Evolutionary conservation across 805 yeast genomes (phyloP).

Genomic region (Candida quercuum): DNA sequence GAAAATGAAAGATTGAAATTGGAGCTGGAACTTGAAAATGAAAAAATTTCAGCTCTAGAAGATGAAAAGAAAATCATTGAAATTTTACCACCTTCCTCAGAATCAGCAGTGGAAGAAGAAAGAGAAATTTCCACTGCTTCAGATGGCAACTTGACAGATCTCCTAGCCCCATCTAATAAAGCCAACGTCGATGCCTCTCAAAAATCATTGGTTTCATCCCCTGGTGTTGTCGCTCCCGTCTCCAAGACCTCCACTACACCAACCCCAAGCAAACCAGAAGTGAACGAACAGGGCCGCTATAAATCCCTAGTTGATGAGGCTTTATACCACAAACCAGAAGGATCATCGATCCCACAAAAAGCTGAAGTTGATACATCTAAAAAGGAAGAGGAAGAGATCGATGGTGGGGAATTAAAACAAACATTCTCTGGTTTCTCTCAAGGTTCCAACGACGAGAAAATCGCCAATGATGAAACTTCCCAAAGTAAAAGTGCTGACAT

Average conservation of each 20-base stretch:
- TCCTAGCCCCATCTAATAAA: not conserved
- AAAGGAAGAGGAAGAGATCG: conserved; percentile 6
- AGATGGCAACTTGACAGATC: not conserved
- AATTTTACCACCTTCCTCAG: conserved; percentile 28
- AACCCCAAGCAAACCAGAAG: conserved; percentile 1
- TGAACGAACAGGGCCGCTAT: conserved; percentile 7
- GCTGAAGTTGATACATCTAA: conserved; percentile 4
- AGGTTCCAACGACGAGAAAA: conserved; percentile 31
- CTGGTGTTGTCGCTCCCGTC: not conserved
- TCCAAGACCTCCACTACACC: conserved; percentile 1
- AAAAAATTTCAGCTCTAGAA: conserved; percentile 27
- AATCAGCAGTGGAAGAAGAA: conserved; percentile 4
- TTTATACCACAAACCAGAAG: conserved; percentile 4
- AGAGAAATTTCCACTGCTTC: conserved; percentile 3
- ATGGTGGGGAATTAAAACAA: conserved; percentile 22
- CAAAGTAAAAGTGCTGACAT: conserved; percentile 1
- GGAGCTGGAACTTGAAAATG: conserved; percentile 31
- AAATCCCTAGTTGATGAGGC: conserved; percentile 20
- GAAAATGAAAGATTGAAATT: conserved; percentile 30
- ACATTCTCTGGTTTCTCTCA: conserved; percentile 43
- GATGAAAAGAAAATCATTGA: conserved; percentile 37
- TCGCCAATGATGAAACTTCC: conserved; percentile 9
- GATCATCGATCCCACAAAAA: not conserved
- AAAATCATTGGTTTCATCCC: not conserved
- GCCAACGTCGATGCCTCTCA: conserved; percentile 5